Percentiles rank a stretch among this genome's conserved stretches.
Evolutionary conservation across 352 stramenopile species (phyloP).

Genomic region (Globisporangium ultimum): DNA sequence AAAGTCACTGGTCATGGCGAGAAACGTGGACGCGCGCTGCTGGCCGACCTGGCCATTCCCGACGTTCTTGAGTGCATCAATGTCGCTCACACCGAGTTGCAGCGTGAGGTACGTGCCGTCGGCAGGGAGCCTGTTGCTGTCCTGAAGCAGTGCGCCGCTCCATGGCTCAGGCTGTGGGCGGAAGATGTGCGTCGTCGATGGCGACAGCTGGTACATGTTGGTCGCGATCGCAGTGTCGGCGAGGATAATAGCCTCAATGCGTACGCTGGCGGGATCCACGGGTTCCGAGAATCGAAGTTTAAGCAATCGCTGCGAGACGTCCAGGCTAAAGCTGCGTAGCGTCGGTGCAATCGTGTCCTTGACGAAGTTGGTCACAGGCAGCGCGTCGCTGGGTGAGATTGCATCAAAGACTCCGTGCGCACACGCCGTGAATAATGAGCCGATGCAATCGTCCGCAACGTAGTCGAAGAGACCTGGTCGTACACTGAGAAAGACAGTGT

Average conservation of each 20-base stretch:
- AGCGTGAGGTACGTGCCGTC: slow-evolving; percentile 67
- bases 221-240: slow-evolving; percentile 31
- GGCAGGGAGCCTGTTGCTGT: slow-evolving; percentile 43
- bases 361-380: slow-evolving; percentile 37
- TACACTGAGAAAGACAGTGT: slow-evolving; percentile 30
- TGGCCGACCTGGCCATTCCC: slow-evolving; percentile 52
- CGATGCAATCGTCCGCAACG: slow-evolving; percentile 39
- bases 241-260: slow-evolving; percentile 36
- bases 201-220: slow-evolving; percentile 37
- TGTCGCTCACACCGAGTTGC: slow-evolving; percentile 37
- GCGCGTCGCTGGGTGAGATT: slow-evolving; percentile 13
- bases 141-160: slow-evolving; percentile 34
- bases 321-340: slow-evolving; percentile 57
- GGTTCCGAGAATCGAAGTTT: slow-evolving; percentile 72
- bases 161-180: slow-evolving; percentile 42
- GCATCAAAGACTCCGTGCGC: slow-evolving; percentile 16
- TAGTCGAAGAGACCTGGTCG: slow-evolving; percentile 41
- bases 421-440: slow-evolving; percentile 27
- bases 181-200: slow-evolving; percentile 36
- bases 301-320: slow-evolving; percentile 45
- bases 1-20: slow-evolving; percentile 34
- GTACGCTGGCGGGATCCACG: slow-evolving; percentile 34
- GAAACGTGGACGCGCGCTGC: slow-evolving; percentile 41
- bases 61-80: slow-evolving; percentile 27
- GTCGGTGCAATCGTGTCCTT: slow-evolving; percentile 37